Base-by-base conservation (phyloP, 345 rosid species). In the Corchorus olitorius region DNA sequence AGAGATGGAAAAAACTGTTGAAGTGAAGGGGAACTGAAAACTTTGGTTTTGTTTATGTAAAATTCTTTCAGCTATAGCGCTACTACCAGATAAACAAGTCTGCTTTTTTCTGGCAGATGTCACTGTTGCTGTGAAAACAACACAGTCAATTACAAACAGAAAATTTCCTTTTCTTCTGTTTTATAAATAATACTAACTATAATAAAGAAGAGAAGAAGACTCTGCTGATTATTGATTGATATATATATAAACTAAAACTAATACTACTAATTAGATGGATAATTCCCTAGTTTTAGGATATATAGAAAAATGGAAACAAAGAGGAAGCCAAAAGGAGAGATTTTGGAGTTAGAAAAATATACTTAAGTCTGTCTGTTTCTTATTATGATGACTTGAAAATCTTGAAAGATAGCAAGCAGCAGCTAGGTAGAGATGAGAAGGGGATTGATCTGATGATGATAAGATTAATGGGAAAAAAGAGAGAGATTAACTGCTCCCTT, bases 241-340 rank as follows among this genome's bases (percentile, higher is more conserved):
- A 70, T 41, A 65, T 66, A n/a, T 53, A 81, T 39, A 39, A 3
- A 39, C 43, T 39, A 27, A 39, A 3, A 39, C 43, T 39, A 27
- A 27, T 27, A 27, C 27, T 27, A 27, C 27, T 27, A 27, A 27
- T 27, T 27, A 27, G 27, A 27, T 27, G 43, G n/a, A 71, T 54
- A 70, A 77, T 71, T 84, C 79, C 84, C 76, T 62, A 67, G 34
- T 80, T 65, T 64, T 62, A 56, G 34, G 64, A 35, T 75, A 35
- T 75, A 59, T 77, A 75, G n/a, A 65, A 22, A 27, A 27, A 27
- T 61, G 8, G 64, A n/a, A 66, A 37, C 53, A 67, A 9, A 75
- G 77, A 72, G 41, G 71, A 77, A 52, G 67, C 15, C 66, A 37
- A 70, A 69, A 75, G 45, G 43, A 37, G 63, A 75, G 60, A 66